Base-by-base conservation (phyloP, 192 early-diverging fungal genomes). In the Coemansia sp. region DNA sequence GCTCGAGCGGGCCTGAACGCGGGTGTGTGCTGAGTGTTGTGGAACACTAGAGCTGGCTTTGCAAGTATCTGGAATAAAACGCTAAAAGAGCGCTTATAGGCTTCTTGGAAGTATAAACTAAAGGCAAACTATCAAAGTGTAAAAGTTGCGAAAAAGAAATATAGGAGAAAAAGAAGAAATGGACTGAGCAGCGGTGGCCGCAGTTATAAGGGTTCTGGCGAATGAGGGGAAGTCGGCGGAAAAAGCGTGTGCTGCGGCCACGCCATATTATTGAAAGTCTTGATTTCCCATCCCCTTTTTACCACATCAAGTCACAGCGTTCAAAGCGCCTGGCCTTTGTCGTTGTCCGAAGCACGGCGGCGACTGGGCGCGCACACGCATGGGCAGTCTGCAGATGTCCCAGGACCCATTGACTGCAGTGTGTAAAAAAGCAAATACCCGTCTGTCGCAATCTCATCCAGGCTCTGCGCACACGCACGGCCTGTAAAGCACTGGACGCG, bases 381-480 rank as follows among this genome's bases (percentile, higher is more conserved):
- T 35, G 14, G 29, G 15, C 69, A 43, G 15, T 43, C 41, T 11
- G 41, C 41, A 32, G 32, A 32, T n/a, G 41, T 43, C 0, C 43
- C 45, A 19, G 45, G 27, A 23, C 60, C 62, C 43, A 56, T 62
- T 4, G 58, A 75, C 58, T 87, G 81, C 27, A 90, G 72, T 27
- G 82, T 86, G 57, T 90, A 90, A 55, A 88, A 88, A 25, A 88
- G 68, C 39, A 90, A 71, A 58, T 90, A 90, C 0, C 81, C 87
- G 67, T 86, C 84, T 15, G 63, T 56, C 21, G 65, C 66, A 12
- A 82, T 81, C 65, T 80, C 86, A 47, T 47, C 66, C 61, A 82
- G 83, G 59, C 79, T 76, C 52, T 22, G 61, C 4, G 43, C 63
- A 67, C 9, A 57, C 65, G 54, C 73, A 68, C 29, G 39, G 0